These are phyloP conservation scores for Crithidia sp. DNA, from an alignment of 208 protist genomes.

Conservation along the genomic window DNA sequence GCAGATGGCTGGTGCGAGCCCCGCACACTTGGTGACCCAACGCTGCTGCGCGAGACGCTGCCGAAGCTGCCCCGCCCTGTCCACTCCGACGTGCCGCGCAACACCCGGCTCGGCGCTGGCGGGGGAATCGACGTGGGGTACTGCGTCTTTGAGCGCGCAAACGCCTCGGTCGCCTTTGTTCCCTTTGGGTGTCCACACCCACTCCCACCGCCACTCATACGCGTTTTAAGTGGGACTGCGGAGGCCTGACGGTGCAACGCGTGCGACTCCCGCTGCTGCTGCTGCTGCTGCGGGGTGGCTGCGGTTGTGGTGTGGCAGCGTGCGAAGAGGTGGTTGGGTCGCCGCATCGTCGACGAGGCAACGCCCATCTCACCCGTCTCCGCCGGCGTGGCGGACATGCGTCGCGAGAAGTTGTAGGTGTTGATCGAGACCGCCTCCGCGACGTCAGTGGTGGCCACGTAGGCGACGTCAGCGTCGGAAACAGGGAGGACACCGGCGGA, in stretches of 20 bases:
- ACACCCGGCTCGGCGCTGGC: background rate
- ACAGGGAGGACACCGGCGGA: slow-evolving; percentile 54
- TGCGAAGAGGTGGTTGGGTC: slow-evolving; percentile 23
- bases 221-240: slow-evolving; percentile 14
- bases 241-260: slow-evolving; percentile 15
- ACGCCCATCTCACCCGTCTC: slow-evolving; percentile 1
- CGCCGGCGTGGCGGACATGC: slow-evolving; percentile 30
- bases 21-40: slow-evolving; percentile 12
- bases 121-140: slow-evolving; percentile 3
- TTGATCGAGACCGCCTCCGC: slow-evolving; percentile 49
- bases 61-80: slow-evolving; percentile 12
- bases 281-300: background rate
- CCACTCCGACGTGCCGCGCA: slow-evolving; percentile 3
- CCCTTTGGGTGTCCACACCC: background rate
- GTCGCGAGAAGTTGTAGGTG: slow-evolving; percentile 60
- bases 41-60: slow-evolving; percentile 15
- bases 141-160: slow-evolving; percentile 32
- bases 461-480: slow-evolving; percentile 56
- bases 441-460: slow-evolving; percentile 58
- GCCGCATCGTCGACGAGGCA: slow-evolving; percentile 9
- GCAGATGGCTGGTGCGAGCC: slow-evolving; percentile 4
- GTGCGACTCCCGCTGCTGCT: background rate
- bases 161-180: slow-evolving; percentile 7
- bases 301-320: slow-evolving; percentile 37
- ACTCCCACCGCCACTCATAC: background rate